phyloP scores from a whole-genome alignment of 2,329 filamentous ascomycete species.

The Fusarium sp. region DNA sequence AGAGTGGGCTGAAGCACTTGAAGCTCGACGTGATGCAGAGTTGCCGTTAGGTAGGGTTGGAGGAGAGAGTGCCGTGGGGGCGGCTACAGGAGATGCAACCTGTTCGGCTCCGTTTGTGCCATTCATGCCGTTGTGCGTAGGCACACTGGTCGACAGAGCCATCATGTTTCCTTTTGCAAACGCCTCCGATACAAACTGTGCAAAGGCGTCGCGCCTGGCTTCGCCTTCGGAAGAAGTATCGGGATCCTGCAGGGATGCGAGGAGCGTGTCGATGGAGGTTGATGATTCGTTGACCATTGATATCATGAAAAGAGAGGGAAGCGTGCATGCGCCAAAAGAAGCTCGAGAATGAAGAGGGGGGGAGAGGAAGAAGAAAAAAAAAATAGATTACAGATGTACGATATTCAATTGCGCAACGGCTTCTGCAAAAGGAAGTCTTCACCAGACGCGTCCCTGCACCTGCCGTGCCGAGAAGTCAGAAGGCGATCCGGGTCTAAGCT shows the following conservation, averaged over 20 bases:
- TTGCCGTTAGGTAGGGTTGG: constrained; percentile 11
- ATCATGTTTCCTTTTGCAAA: constrained; percentile 17
- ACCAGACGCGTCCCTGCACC: constrained; percentile 21
- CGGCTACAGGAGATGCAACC: neutral
- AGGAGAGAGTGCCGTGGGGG: constrained; percentile 15
- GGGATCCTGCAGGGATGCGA: constrained; percentile 4
- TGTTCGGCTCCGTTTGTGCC: constrained; percentile 10
- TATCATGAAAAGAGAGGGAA: neutral
- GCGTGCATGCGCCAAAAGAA: neutral
- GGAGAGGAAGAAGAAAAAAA: neutral
- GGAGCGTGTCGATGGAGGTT: constrained; percentile 8
- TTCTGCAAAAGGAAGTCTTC: constrained; percentile 2
- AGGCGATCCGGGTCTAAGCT: neutral
- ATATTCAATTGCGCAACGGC: neutral
- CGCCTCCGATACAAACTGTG: neutral
- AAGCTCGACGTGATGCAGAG: constrained; percentile 17
- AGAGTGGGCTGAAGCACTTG: constrained; percentile 13
- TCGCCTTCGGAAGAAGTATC: neutral
- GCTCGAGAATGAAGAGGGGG: neutral
- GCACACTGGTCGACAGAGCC: neutral
- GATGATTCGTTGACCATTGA: neutral
- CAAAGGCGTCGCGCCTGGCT: constrained; percentile 6
- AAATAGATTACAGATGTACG: neutral
- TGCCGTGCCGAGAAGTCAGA: constrained; percentile 4
- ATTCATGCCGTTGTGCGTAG: constrained; percentile 12